Percentiles rank a stretch among this genome's conserved stretches.
phyloP scores from a whole-genome alignment of 2,329 filamentous ascomycete species.

The Penicillium sp. region DNA sequence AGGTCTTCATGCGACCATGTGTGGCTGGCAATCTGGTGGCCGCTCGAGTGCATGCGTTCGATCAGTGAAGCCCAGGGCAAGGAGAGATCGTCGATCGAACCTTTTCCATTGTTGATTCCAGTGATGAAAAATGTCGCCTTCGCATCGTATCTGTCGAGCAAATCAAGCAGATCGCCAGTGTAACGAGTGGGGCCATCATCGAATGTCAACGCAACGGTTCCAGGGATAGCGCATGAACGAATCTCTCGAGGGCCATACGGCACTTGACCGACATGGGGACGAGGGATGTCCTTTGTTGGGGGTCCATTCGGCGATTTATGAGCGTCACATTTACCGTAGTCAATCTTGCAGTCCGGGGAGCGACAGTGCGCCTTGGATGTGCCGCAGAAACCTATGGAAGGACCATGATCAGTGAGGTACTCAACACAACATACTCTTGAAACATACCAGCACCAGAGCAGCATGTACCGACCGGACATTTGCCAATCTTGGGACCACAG shows the following conservation, averaged over 20 bases:
- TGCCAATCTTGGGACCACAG: slow-evolving; percentile 38
- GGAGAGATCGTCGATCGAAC: slow-evolving; percentile 43
- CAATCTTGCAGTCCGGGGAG: slow-evolving; percentile 43
- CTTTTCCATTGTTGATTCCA: slow-evolving; percentile 49
- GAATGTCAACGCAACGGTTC: slow-evolving; percentile 65
- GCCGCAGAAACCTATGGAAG: slow-evolving; percentile 39
- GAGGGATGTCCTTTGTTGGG: slow-evolving; percentile 35
- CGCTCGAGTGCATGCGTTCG: slow-evolving; percentile 43
- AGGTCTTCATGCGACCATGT: slow-evolving; percentile 54
- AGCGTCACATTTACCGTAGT: slow-evolving; percentile 42
- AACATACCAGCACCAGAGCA: slow-evolving; percentile 41
- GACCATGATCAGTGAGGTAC: neutral
- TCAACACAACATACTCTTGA: neutral
- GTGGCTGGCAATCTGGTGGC: slow-evolving; percentile 54
- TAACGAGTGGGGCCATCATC: slow-evolving; percentile 66
- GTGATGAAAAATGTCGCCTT: slow-evolving; percentile 69
- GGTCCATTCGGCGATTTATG: slow-evolving; percentile 35
- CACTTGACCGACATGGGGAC: slow-evolving; percentile 37
- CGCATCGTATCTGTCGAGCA: slow-evolving; percentile 59
- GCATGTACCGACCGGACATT: slow-evolving; percentile 37
- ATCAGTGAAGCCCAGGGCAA: slow-evolving; percentile 43
- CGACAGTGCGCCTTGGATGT: slow-evolving; percentile 38
- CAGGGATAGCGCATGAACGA: slow-evolving; percentile 47
- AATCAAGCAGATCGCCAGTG: slow-evolving; percentile 61
- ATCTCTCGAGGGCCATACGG: slow-evolving; percentile 39